phyloP scores from a whole-genome alignment of 2,329 filamentous ascomycete species.

The Botryotinia calthae region DNA sequence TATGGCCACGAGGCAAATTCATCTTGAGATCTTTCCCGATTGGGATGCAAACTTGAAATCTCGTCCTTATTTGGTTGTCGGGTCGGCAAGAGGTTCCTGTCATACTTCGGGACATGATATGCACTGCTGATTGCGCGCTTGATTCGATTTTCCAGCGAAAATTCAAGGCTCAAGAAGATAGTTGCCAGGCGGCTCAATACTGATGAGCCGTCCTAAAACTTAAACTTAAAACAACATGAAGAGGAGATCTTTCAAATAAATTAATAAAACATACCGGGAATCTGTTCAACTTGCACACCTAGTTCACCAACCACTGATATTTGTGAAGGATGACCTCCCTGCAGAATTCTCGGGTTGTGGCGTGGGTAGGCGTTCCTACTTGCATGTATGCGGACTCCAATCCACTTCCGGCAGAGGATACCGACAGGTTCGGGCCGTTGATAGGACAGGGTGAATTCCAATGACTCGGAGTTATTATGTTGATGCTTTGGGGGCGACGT shows the following conservation, averaged over 20 bases:
- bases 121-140: constrained; percentile 28
- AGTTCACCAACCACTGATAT: constrained; percentile 21
- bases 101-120: constrained; percentile 32
- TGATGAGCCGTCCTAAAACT: constrained; percentile 30
- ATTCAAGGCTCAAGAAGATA: background rate
- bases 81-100: constrained; percentile 15
- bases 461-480: constrained; percentile 23
- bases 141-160: constrained; percentile 16
- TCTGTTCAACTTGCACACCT: constrained; percentile 25
- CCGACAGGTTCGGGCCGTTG: constrained; percentile 35
- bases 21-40: constrained; percentile 17
- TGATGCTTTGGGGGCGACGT: constrained; percentile 13
- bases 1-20: constrained; percentile 21
- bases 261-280: constrained; percentile 35
- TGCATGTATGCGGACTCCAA: constrained; percentile 34
- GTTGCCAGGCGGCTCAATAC: constrained; percentile 30
- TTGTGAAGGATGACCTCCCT: constrained; percentile 22
- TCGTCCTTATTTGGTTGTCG: constrained; percentile 5
- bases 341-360: constrained; percentile 30
- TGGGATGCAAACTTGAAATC: constrained; percentile 17
- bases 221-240: constrained; percentile 20
- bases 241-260: constrained; percentile 31
- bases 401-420: constrained; percentile 25
- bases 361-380: constrained; percentile 32
- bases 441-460: constrained; percentile 29